A percentile compares a stretch with the other conserved stretches of the same genome.
Conservation (phyloP, 2,329 filamentous ascomycete genomes). For the Daldinia eschscholtzii region DNA sequence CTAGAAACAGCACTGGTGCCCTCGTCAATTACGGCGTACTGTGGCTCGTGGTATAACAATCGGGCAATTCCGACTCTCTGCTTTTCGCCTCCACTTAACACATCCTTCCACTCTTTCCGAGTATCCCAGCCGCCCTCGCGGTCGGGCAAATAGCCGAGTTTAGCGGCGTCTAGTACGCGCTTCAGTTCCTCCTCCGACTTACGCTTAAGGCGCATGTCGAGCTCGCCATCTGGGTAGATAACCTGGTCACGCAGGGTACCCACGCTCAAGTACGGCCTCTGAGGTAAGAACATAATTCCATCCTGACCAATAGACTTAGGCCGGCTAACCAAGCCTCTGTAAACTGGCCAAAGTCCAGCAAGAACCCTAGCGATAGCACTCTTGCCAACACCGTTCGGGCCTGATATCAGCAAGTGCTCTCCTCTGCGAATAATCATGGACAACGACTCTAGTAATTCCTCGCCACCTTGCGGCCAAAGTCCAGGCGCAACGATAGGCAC, state of each 20-base stretch:
- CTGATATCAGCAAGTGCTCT: conserved; percentile 94
- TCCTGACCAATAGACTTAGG: conserved; percentile 85
- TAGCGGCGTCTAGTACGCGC: conserved; percentile 82
- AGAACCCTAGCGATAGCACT: conserved; percentile 88
- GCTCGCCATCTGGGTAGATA: conserved; percentile 94
- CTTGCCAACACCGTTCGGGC: conserved; percentile 95
- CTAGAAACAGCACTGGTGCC: conserved; percentile 93
- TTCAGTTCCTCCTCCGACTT: conserved; percentile 83
- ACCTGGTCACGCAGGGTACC: conserved; percentile 96
- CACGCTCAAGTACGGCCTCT: conserved; percentile 90
- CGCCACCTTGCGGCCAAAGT: conserved; percentile 89
- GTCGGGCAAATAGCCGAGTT: conserved; percentile 88
- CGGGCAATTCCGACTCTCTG: conserved; percentile 93
- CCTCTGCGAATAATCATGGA: conserved; percentile 91
- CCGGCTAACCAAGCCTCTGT: conserved; percentile 89
- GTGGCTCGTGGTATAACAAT: conserved; percentile 92
- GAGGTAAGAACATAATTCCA: conserved; percentile 98
- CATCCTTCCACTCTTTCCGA: conserved; percentile 98
- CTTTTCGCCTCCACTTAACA: conserved; percentile 97
- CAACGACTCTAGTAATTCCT: conserved; percentile 89
- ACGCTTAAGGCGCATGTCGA: conserved; percentile 89
- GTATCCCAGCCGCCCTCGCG: conserved; percentile 97
- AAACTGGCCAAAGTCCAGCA: conserved; percentile 93
- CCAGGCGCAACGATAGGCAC: conserved; percentile 92
- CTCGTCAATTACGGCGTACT: conserved; percentile 95